Percentiles rank a stretch among this genome's conserved stretches.
Conservation (phyloP, 169 alveolate genomes). For the Eimeria acervulina region DNA sequence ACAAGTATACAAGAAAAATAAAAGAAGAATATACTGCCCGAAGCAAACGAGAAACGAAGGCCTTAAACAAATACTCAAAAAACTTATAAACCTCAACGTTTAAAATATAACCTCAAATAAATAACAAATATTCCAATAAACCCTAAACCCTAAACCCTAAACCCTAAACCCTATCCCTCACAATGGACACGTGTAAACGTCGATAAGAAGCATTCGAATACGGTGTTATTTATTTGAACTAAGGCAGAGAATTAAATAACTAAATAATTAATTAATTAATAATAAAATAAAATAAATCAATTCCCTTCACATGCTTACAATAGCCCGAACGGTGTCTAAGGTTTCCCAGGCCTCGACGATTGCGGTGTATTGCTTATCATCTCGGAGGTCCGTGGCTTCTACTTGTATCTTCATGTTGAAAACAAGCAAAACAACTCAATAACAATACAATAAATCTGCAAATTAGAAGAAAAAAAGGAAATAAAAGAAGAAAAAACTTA, state of each 20-base stretch:
- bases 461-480: neutral
- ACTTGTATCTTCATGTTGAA: constrained; percentile 35
- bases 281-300: no score
- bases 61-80: neutral
- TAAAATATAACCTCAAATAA: neutral
- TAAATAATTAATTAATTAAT: no score
- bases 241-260: no score
- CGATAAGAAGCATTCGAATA: no score
- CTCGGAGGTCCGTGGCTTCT: constrained; percentile 27
- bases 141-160: constrained; percentile 13
- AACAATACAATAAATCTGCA: neutral
- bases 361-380: constrained; percentile 13
- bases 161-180: neutral
- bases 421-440: neutral
- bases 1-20: no score
- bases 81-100: neutral
- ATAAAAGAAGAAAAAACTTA: neutral
- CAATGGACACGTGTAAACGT: no score
- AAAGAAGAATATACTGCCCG: neutral
- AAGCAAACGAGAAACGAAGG: neutral
- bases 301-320: neutral
- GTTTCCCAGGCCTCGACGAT: constrained; percentile 48
- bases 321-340: constrained; percentile 7
- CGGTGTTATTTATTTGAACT: no score
- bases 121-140: neutral